Percentiles rank a stretch among this genome's conserved stretches.
phyloP scores from a whole-genome alignment of 192 early-diverging fungal species.

The Allomyces macrogynus region DNA sequence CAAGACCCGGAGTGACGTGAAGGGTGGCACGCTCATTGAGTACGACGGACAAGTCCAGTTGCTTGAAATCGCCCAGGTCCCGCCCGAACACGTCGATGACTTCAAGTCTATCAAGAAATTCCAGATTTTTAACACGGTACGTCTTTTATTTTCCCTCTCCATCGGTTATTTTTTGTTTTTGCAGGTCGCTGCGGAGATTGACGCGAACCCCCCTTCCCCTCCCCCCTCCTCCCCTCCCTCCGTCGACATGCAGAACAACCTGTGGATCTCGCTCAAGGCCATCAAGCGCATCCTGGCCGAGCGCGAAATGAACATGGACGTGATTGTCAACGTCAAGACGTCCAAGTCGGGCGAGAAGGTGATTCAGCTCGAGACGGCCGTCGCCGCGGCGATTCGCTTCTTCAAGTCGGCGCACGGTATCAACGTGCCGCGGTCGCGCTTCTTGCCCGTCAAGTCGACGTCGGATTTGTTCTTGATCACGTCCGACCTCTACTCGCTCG shows the following conservation, averaged over 20 bases:
- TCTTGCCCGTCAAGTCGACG: conserved; percentile 96
- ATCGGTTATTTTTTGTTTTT: too few relatives aligned
- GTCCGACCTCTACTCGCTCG: conserved; percentile 76
- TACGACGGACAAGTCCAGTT: conserved; percentile 84
- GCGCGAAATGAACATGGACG: conserved; percentile 63
- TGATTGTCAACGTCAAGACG: conserved; percentile 97
- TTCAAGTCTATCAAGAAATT: conserved; percentile 99
- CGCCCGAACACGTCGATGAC: conserved; percentile 85
- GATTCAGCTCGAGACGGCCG: conserved; percentile 96
- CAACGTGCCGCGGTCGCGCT: conserved; percentile 93
- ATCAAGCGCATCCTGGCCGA: conserved; percentile 70
- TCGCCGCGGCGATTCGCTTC: conserved; percentile 96
- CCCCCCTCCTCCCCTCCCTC: too few relatives aligned
- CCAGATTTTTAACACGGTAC: conserved; percentile 90
- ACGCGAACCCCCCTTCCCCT: too few relatives aligned
- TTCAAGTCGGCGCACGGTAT: conserved; percentile 84
- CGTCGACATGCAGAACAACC: conserved; percentile 32
- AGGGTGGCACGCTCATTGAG: conserved; percentile 95
- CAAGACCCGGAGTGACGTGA: conserved; percentile 99
- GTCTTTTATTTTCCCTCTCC: too few relatives aligned
- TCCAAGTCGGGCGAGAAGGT: conserved; percentile 84
- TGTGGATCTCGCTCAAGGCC: conserved; percentile 69
- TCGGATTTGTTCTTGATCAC: conserved; percentile 94
- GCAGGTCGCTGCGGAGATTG: too few relatives aligned
- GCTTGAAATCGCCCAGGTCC: conserved; percentile 96